These are phyloP conservation scores for Phoma sp. DNA, from an alignment of 2,329 filamentous ascomycete species.

Conservation along the genomic window DNA sequence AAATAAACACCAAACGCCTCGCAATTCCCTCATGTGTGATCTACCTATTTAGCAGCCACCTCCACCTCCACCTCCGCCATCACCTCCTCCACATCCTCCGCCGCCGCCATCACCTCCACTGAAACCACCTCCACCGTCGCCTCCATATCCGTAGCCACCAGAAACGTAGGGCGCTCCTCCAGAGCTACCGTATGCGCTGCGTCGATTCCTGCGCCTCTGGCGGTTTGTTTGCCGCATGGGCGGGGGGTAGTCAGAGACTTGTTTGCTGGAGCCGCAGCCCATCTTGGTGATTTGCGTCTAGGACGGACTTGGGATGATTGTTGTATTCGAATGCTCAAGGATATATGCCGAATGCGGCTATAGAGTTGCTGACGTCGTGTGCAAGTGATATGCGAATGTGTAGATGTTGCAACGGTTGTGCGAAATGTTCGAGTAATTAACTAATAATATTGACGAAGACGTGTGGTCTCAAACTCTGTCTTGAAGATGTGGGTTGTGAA, in stretches of 20 bases:
- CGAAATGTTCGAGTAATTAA: neutral
- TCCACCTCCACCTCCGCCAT: slow-evolving; percentile 9
- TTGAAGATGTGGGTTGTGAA: neutral
- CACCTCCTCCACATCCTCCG: slow-evolving; percentile 13
- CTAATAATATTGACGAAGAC: neutral
- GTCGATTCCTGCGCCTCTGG: neutral
- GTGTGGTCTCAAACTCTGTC: neutral
- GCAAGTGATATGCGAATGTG: neutral
- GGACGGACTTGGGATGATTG: neutral
- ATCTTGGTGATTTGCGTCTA: slow-evolving; percentile 13
- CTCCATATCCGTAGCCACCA: neutral
- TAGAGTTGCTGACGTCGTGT: neutral
- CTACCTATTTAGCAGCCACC: neutral
- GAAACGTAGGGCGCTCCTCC: neutral
- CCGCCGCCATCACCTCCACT: slow-evolving; percentile 19
- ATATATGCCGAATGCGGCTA: neutral
- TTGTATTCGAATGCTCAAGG: neutral
- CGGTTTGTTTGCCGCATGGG: slow-evolving; percentile 21
- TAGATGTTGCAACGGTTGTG: neutral
- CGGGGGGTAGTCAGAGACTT: slow-evolving; percentile 18
- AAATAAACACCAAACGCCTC: too few species aligned
- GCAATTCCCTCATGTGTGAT: too few species aligned
- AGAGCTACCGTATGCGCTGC: neutral
- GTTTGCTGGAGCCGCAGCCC: slow-evolving; percentile 25
- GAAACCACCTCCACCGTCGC: slow-evolving; percentile 10